Percentiles rank a stretch among this genome's conserved stretches.
Conservation (phyloP, 257 asterid species). For the Knoxia roxburghii region DNA sequence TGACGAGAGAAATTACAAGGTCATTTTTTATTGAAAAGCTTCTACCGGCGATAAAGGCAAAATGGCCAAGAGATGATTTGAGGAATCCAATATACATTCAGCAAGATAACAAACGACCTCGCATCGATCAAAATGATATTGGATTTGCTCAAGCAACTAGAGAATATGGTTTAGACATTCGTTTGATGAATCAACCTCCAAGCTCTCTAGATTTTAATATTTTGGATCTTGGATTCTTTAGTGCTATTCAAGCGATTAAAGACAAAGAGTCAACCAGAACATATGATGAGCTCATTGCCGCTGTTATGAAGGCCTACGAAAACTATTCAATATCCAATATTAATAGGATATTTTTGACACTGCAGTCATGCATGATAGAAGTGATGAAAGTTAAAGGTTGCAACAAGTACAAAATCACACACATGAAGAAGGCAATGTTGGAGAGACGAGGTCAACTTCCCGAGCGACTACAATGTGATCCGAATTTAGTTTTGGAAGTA, state of each 20-base stretch:
- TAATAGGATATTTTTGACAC: no score
- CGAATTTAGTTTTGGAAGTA: no score
- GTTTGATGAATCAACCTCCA: neutral
- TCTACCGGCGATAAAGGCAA: neutral
- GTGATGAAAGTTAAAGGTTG: no score
- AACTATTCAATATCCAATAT: no score
- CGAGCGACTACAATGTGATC: no score
- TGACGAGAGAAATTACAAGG: neutral
- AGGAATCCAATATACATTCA: neutral
- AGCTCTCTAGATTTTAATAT: neutral
- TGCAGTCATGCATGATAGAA: no score
- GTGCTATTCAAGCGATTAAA: neutral
- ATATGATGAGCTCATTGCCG: no score
- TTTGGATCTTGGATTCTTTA: neutral
- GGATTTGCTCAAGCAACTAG: neutral
- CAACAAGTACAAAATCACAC: no score
- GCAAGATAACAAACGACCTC: constrained; percentile 7
- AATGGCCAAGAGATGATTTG: neutral
- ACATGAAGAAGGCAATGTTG: no score
- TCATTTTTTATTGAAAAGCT: constrained; percentile 6
- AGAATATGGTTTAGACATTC: neutral
- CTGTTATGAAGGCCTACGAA: no score
- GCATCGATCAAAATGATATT: neutral
- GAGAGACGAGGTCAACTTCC: no score
- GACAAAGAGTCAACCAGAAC: no score